Conservation (phyloP, 495 filamentous ascomycete genomes). For the Hypoxylon perforatum region DNA sequence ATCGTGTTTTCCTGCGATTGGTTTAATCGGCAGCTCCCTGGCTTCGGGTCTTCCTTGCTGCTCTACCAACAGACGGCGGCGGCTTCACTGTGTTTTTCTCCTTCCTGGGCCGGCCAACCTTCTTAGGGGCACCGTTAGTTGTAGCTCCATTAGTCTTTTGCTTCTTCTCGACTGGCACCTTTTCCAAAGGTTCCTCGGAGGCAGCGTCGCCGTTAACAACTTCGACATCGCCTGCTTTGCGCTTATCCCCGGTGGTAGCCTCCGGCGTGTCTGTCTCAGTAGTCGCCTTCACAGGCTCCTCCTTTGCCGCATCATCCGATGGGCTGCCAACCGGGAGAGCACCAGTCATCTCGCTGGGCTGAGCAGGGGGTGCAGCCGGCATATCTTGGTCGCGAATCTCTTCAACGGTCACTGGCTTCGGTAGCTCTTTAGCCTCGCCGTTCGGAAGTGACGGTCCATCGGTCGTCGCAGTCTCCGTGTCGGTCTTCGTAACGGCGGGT, state of each 20-base stretch:
- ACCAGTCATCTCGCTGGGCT: slow-evolving; percentile 34
- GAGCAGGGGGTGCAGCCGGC: slow-evolving; percentile 8
- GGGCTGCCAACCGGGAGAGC: slow-evolving; percentile 18
- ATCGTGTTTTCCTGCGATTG: background rate
- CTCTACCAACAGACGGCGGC: slow-evolving; percentile 47
- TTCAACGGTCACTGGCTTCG: slow-evolving; percentile 41
- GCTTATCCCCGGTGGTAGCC: slow-evolving; percentile 38
- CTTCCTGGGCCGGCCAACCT: slow-evolving; percentile 53
- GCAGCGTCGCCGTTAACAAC: slow-evolving; percentile 29
- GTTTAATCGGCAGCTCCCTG: slow-evolving; percentile 52
- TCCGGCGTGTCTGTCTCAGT: slow-evolving; percentile 20
- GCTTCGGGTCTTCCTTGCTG: slow-evolving; percentile 57
- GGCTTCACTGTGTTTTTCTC: slow-evolving; percentile 43
- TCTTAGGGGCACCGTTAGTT: slow-evolving; percentile 43
- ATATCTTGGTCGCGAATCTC: slow-evolving; percentile 38
- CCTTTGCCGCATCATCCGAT: slow-evolving; percentile 23
- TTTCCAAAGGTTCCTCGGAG: slow-evolving; percentile 20
- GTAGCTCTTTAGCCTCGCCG: slow-evolving; percentile 31
- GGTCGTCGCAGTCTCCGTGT: slow-evolving; percentile 20
- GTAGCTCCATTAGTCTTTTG: slow-evolving; percentile 45
- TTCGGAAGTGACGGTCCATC: slow-evolving; percentile 31
- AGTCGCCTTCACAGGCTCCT: slow-evolving; percentile 10
- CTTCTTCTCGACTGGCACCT: slow-evolving; percentile 48
- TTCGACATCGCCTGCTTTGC: slow-evolving; percentile 43
- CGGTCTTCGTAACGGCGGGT: slow-evolving; percentile 19